These are phyloP conservation scores for Parafenestella ontariensis DNA, from an alignment of 2,329 filamentous ascomycete species.

Conservation along the genomic window DNA sequence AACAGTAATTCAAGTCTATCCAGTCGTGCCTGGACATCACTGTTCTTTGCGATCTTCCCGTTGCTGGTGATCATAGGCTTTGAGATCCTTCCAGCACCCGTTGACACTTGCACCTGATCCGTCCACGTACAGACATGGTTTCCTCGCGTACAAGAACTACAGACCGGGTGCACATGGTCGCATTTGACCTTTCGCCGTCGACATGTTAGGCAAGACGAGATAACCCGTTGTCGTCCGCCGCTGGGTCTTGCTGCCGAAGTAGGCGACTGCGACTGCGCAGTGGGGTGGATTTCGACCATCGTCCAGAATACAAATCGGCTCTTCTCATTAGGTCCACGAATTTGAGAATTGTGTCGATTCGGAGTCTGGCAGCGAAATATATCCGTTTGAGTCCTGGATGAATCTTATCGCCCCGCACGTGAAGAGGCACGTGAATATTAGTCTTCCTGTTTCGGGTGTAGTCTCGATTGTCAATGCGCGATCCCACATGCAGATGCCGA, in stretches of 20 bases:
- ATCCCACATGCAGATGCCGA: too few relatives aligned
- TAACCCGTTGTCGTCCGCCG: slow-evolving; percentile 45
- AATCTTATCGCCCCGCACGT: slow-evolving; percentile 13
- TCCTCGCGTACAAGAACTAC: slow-evolving; percentile 47
- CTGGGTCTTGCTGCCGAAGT: slow-evolving; percentile 31
- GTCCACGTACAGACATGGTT: slow-evolving; percentile 48
- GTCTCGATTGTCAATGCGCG: slow-evolving; percentile 4
- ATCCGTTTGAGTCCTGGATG: slow-evolving; percentile 10
- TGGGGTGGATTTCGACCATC: slow-evolving; percentile 36
- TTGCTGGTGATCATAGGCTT: slow-evolving; percentile 26
- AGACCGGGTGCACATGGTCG: slow-evolving; percentile 48
- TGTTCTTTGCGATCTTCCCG: slow-evolving; percentile 33
- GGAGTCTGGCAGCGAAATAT: slow-evolving; percentile 17
- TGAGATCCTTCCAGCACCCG: slow-evolving; percentile 30
- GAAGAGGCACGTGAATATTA: slow-evolving; percentile 3
- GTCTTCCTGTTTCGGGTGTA: slow-evolving; percentile 10
- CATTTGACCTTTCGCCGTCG: slow-evolving; percentile 49
- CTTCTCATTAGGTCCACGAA: slow-evolving; percentile 14
- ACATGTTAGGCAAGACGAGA: slow-evolving; percentile 49
- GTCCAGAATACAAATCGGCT: slow-evolving; percentile 6
- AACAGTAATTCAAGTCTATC: slow-evolving; percentile 47
- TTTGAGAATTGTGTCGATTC: slow-evolving; percentile 20
- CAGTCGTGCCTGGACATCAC: slow-evolving; percentile 46
- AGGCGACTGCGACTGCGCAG: slow-evolving; percentile 32
- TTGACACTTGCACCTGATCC: slow-evolving; percentile 33